These are phyloP conservation scores for Mucor piriformis DNA, from an alignment of 371 early-diverging fungal genomes.

Conservation along the genomic window DNA sequence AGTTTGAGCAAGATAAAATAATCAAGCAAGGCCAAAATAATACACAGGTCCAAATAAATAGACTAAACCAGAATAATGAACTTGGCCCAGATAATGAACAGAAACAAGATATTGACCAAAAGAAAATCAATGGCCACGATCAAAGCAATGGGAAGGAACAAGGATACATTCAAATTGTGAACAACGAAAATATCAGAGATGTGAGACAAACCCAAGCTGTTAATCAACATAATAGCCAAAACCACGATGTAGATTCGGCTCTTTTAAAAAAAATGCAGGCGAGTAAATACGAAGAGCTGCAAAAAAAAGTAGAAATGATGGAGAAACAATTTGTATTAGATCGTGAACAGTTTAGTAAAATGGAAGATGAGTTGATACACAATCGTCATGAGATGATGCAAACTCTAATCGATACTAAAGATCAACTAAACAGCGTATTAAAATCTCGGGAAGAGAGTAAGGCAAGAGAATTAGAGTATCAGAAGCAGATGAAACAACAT, in stretches of 20 bases:
- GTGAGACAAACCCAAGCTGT: background rate
- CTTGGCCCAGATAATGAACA: no score
- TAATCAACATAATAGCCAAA: background rate
- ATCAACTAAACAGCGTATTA: background rate
- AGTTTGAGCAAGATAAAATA: no score
- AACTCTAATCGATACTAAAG: background rate
- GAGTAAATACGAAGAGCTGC: background rate
- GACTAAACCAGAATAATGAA: no score
- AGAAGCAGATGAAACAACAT: conserved; percentile 1
- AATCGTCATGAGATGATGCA: conserved; percentile 6
- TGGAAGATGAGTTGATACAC: conserved; percentile 9
- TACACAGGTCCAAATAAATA: no score
- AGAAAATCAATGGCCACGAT: no score
- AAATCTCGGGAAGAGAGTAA: conserved; percentile 5
- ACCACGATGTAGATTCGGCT: background rate
- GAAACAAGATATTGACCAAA: no score
- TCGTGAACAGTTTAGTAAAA: conserved; percentile 15
- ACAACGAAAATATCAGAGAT: background rate
- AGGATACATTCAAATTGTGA: no score
- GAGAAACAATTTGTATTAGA: conserved; percentile 18
- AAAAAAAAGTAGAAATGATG: conserved; percentile 7
- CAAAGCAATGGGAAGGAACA: no score
- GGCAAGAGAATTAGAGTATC: background rate
- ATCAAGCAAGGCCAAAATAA: no score
- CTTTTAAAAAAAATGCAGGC: background rate